Evolutionary conservation across 495 filamentous ascomycete genomes (phyloP).

Genomic region (Tuber melanosporum): DNA sequence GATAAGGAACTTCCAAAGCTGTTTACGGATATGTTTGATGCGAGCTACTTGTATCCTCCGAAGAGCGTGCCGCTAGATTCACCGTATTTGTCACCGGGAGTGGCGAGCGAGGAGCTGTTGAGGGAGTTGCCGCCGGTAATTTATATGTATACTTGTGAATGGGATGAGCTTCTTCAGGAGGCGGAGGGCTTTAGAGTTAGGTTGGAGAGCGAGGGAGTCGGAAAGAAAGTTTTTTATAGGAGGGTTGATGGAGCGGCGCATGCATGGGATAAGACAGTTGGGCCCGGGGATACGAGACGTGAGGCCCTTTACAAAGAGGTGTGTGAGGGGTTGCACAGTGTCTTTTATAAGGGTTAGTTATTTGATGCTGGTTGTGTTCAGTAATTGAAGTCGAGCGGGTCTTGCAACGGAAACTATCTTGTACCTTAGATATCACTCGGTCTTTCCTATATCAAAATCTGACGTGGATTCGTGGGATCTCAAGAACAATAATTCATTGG

Average conservation of each 20-base stretch:
- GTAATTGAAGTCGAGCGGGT: neutral
- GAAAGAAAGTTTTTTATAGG: constrained; percentile 61
- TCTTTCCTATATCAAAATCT: neutral
- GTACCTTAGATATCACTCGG: neutral
- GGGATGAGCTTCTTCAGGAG: constrained; percentile 81
- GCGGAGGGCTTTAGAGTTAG: constrained; percentile 62
- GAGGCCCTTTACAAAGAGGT: constrained; percentile 28
- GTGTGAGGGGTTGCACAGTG: constrained; percentile 17
- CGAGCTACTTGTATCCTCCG: constrained; percentile 63
- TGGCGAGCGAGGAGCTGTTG: constrained; percentile 53
- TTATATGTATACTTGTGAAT: constrained; percentile 77
- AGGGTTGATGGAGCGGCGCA: constrained; percentile 69
- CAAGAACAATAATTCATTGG: neutral
- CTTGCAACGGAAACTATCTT: no score
- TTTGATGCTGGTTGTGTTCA: neutral
- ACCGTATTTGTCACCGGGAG: constrained; percentile 59
- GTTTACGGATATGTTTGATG: constrained; percentile 81
- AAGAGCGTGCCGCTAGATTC: constrained; percentile 50
- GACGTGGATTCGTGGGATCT: neutral
- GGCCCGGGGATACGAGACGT: constrained; percentile 48
- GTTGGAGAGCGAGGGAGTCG: constrained; percentile 50
- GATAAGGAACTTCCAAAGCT: constrained; percentile 66
- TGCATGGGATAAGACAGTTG: constrained; percentile 82
- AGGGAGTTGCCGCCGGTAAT: constrained; percentile 56
- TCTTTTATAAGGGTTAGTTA: constrained; percentile 3